Conservation (phyloP, 257 asterid genomes). For the Vinca minor region DNA sequence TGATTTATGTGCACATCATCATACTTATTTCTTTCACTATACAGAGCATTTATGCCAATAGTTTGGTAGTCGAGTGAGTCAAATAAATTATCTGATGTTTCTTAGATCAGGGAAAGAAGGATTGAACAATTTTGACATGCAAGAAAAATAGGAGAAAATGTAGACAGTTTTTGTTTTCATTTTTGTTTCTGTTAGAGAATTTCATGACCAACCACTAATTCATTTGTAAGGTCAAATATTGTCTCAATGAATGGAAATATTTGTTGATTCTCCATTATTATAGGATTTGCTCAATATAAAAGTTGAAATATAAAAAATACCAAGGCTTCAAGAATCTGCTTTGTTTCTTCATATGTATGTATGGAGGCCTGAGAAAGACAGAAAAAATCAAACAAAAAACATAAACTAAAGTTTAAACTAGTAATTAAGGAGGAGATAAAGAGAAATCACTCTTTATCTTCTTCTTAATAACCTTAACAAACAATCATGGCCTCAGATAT, state of each 20-base stretch:
- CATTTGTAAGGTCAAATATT: not conserved
- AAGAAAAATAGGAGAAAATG: too few species aligned
- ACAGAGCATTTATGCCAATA: too few species aligned
- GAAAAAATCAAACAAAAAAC: not conserved
- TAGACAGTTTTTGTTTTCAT: too few species aligned
- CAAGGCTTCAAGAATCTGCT: slow-evolving; percentile 10
- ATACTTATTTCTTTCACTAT: too few species aligned
- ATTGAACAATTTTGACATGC: too few species aligned
- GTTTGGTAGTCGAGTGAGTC: too few species aligned
- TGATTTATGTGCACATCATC: too few species aligned
- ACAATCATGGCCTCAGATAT: slow-evolving; percentile 38
- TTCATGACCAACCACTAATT: not conserved
- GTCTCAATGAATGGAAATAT: not conserved
- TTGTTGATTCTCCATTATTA: slow-evolving; percentile 17
- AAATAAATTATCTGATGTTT: too few species aligned
- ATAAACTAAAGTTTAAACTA: not conserved
- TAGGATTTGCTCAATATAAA: slow-evolving; percentile 11
- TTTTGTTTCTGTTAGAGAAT: not conserved
- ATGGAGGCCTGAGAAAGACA: slow-evolving; percentile 18
- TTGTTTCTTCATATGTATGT: slow-evolving; percentile 12
- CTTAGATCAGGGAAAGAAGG: too few species aligned
- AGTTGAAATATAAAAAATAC: not conserved
- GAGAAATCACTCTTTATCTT: slow-evolving; percentile 37
- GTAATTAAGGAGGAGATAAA: slow-evolving; percentile 20
- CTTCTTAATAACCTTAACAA: slow-evolving; percentile 18